Conservation (phyloP, 2,329 filamentous ascomycete genomes). For the Metarhizium sp. region DNA sequence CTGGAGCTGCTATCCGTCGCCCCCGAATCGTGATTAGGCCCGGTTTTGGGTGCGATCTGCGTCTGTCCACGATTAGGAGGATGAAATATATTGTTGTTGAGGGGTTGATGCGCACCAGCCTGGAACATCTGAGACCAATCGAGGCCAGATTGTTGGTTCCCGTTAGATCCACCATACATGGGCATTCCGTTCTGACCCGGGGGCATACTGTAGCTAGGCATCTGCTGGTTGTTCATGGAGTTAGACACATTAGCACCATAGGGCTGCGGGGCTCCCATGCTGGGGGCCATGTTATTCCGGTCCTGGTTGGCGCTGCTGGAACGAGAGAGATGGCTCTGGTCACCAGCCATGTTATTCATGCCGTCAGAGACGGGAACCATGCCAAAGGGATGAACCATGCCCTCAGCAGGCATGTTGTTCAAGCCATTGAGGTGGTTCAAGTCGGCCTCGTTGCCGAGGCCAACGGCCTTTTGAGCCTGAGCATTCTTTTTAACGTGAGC, state of each 20-base stretch:
- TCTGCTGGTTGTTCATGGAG: slow-evolving; percentile 57
- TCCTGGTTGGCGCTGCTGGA: slow-evolving; percentile 50
- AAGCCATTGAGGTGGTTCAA: slow-evolving; percentile 53
- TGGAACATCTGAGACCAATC: slow-evolving; percentile 77
- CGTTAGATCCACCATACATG: slow-evolving; percentile 51
- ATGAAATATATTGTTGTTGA: slow-evolving; percentile 44
- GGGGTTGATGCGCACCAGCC: slow-evolving; percentile 57
- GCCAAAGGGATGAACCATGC: slow-evolving; percentile 48
- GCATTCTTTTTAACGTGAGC: slow-evolving; percentile 76
- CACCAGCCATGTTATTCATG: slow-evolving; percentile 49
- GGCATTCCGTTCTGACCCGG: slow-evolving; percentile 54
- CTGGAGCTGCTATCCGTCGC: slow-evolving; percentile 35
- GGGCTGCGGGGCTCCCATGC: slow-evolving; percentile 41
- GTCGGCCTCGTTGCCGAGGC: slow-evolving; percentile 42
- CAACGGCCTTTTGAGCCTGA: slow-evolving; percentile 46
- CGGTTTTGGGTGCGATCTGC: slow-evolving; percentile 61
- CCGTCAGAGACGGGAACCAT: slow-evolving; percentile 48
- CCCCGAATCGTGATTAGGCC: slow-evolving; percentile 47
- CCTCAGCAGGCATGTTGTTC: slow-evolving; percentile 47
- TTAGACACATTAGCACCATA: slow-evolving; percentile 50
- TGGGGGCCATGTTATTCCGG: slow-evolving; percentile 44
- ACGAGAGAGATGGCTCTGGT: slow-evolving; percentile 53
- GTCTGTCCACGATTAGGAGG: slow-evolving; percentile 57
- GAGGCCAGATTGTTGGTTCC: slow-evolving; percentile 53
- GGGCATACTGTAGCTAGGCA: slow-evolving; percentile 55